Conservation (phyloP, 2,329 filamentous ascomycete genomes). For the Neonectria ditissima region DNA sequence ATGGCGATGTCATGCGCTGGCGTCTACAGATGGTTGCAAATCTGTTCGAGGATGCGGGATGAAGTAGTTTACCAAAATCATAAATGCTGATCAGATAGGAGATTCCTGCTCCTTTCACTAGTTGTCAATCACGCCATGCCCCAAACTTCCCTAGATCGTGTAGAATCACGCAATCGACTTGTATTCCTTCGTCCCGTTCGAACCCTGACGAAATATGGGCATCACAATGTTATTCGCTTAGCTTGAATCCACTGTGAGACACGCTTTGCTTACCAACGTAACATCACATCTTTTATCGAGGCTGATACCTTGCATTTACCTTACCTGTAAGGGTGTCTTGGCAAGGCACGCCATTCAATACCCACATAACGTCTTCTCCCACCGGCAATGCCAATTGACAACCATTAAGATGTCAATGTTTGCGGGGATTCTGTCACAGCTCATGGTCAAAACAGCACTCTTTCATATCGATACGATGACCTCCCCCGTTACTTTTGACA, state of each 20-base stretch:
- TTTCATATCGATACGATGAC: neutral
- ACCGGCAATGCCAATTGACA: neutral
- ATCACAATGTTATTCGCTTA: neutral
- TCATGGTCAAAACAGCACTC: neutral
- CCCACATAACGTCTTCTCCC: slow-evolving; percentile 6
- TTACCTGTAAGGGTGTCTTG: neutral
- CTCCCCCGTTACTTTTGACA: neutral
- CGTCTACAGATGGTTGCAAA: neutral
- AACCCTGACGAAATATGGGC: neutral
- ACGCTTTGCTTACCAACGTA: neutral
- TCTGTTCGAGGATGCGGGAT: neutral
- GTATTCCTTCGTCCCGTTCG: neutral
- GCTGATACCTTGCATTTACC: neutral
- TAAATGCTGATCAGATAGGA: neutral
- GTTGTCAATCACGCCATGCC: neutral
- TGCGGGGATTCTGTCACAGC: neutral
- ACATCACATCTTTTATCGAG: neutral
- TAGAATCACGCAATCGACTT: neutral
- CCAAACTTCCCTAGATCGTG: neutral
- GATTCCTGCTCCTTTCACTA: neutral
- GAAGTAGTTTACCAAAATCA: no score
- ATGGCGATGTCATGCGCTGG: neutral
- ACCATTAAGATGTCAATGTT: neutral
- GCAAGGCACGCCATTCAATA: neutral
- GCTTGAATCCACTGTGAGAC: neutral